Base-by-base conservation (phyloP, 768 basidiomycete genomes). In the Antrodiella citrinella region DNA sequence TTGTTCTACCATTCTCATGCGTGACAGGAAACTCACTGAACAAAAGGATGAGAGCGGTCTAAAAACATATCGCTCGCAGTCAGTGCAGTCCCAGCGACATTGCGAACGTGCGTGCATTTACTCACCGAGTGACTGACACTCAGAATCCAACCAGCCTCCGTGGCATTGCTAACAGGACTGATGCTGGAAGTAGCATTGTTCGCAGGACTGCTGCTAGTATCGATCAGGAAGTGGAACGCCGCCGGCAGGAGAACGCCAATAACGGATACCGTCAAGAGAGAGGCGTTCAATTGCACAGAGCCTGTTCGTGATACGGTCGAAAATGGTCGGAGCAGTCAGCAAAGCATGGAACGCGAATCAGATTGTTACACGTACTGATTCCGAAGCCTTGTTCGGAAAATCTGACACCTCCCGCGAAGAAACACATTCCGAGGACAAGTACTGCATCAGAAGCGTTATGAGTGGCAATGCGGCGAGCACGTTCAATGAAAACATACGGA, bases 341-440 rank as follows among this genome's bases (percentile, higher is more conserved):
- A 20, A 43, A 5, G 41, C 41, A 22, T 43, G 41, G 41, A 43
- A 43, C n/a, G 7, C 9, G n/a, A 22, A 43, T 22, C 15, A 18
- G 41, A 49, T 2, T 39, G 35, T 4, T 47, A 44, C 9, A 65
- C 81, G 48, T 58, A 89, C 87, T 81, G 2, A 73, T 63, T 53
- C 86, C 81, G 53, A 89, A 89, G 1, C 78, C 84, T 64, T 91
- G 89, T 59, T 91, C 86, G 2, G 84, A 80, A 56, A 83, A 91
- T 12, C 77, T 75, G 54, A 82, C 59, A 0, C 88, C 88, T 12
- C 89, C 88, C 0, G 87, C 89, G 54, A 91, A 85, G 67, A 91
- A 88, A 57, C 86, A 88, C 65, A 91, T 78, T 15, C 90, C 90
- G 10, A 91, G 75, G 15, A 92, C 88, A 38, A 93, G 77, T 1